phyloP scores from a whole-genome alignment of 73 alveolate species.

The Urostyla sp. region DNA sequence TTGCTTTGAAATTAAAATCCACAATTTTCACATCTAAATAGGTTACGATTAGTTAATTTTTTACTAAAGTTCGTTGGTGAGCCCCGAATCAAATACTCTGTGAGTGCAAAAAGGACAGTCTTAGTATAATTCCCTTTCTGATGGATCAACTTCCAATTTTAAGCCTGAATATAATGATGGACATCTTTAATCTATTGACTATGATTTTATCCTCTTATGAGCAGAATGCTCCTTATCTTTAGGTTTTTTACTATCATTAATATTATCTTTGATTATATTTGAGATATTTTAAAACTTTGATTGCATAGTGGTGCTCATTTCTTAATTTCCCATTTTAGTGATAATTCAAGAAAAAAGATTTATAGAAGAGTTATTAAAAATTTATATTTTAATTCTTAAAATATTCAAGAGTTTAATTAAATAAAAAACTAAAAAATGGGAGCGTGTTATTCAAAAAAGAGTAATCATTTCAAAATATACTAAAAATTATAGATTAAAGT shows the following conservation, averaged over 20 bases:
- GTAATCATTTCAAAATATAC: neutral
- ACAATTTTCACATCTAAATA: slow-evolving; percentile 22
- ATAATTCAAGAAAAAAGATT: no score
- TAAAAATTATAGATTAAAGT: no score
- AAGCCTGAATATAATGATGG: slow-evolving; percentile 11
- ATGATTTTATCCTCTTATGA: no score
- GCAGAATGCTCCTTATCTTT: no score
- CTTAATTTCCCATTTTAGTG: slow-evolving; percentile 25
- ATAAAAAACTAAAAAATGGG: slow-evolving; percentile 7
- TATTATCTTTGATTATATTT: no score
- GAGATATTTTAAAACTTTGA: no score
- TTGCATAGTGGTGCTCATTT: no score
- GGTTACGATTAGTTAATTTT: neutral
- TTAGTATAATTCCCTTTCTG: slow-evolving; percentile 39
- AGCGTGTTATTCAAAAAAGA: slow-evolving; percentile 36
- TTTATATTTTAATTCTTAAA: no score
- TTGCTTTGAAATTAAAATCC: neutral
- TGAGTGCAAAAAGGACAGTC: slow-evolving; percentile 44
- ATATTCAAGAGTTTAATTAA: no score
- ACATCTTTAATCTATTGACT: no score
- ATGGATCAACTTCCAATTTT: slow-evolving; percentile 41
- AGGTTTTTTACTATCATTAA: no score
- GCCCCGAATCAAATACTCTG: slow-evolving; percentile 54
- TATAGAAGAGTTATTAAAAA: no score
- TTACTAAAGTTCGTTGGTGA: slow-evolving; percentile 32